These are phyloP conservation scores for Trypanosoma cruzi DNA, from an alignment of 208 protist species.

Conservation along the genomic window DNA sequence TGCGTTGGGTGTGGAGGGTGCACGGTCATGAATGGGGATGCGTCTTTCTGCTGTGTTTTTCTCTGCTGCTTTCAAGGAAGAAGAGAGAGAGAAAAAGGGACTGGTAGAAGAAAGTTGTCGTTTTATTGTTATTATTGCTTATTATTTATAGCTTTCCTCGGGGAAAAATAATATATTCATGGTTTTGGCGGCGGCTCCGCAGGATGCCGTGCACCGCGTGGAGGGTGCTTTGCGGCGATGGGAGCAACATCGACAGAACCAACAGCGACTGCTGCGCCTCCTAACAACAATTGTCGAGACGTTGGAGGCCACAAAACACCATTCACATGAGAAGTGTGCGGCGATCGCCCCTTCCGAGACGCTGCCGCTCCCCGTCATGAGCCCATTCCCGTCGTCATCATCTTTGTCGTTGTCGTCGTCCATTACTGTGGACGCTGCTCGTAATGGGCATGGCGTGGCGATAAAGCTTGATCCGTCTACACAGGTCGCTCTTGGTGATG, in stretches of 20 bases:
- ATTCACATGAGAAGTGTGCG: neutral
- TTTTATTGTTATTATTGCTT: neutral
- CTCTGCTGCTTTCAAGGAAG: neutral
- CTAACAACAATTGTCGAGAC: conserved; percentile 17
- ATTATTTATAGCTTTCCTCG: neutral
- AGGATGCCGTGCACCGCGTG: conserved; percentile 14
- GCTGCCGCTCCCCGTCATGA: neutral
- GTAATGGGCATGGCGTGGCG: too few species aligned
- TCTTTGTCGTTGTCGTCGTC: too few species aligned
- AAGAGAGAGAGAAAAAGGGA: too few species aligned
- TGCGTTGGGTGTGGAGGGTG: too few species aligned
- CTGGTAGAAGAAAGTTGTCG: neutral
- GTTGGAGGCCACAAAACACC: conserved; percentile 17
- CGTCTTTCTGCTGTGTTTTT: neutral
- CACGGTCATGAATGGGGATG: too few species aligned
- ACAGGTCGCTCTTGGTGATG: neutral
- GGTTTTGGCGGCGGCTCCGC: neutral
- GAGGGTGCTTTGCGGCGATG: conserved; percentile 3
- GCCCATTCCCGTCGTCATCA: neutral
- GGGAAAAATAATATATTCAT: neutral
- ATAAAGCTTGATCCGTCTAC: neutral
- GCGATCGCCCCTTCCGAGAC: neutral
- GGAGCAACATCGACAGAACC: conserved; percentile 8
- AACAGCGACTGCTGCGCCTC: conserved; percentile 2
- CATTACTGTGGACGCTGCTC: neutral